Conservation (phyloP, 2,329 filamentous ascomycete genomes). For the Arthroderma sp. region DNA sequence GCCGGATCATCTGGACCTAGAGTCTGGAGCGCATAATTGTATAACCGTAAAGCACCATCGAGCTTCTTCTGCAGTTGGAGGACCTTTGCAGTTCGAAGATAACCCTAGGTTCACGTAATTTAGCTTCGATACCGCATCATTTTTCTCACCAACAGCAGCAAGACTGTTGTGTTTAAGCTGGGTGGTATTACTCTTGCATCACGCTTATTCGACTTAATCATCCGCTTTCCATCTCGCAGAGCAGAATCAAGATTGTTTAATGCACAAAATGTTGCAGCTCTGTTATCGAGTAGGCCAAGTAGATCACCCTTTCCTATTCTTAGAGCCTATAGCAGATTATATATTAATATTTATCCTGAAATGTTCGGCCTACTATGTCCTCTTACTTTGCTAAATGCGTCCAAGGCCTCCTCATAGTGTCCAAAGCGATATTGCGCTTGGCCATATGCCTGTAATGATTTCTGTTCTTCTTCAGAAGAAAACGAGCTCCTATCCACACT, state of each 20-base stretch:
- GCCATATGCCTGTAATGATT: slow-evolving; percentile 25
- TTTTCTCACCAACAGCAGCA: not conserved
- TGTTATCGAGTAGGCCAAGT: slow-evolving; percentile 39
- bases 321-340: slow-evolving; percentile 21
- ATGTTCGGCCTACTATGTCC: not conserved
- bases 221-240: slow-evolving; percentile 43
- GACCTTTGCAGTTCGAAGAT: slow-evolving; percentile 41
- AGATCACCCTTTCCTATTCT: slow-evolving; percentile 20
- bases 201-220: slow-evolving; percentile 39
- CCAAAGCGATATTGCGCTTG: slow-evolving; percentile 31
- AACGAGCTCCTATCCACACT: too few relatives aligned
- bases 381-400: slow-evolving; percentile 28
- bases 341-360: not conserved
- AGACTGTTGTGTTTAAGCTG: not conserved
- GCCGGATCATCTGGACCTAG: slow-evolving; percentile 30
- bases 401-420: slow-evolving; percentile 32
- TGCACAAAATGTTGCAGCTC: slow-evolving; percentile 43
- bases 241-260: slow-evolving; percentile 38
- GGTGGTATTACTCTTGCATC: slow-evolving; percentile 35
- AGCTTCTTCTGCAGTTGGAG: slow-evolving; percentile 35
- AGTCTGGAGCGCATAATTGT: slow-evolving; percentile 44
- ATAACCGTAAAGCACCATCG: slow-evolving; percentile 43
- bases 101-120: slow-evolving; percentile 28
- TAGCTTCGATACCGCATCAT: not conserved
- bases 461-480: not conserved